Conservation (phyloP, 352 stramenopile species). For the Achlya hypogyna region DNA sequence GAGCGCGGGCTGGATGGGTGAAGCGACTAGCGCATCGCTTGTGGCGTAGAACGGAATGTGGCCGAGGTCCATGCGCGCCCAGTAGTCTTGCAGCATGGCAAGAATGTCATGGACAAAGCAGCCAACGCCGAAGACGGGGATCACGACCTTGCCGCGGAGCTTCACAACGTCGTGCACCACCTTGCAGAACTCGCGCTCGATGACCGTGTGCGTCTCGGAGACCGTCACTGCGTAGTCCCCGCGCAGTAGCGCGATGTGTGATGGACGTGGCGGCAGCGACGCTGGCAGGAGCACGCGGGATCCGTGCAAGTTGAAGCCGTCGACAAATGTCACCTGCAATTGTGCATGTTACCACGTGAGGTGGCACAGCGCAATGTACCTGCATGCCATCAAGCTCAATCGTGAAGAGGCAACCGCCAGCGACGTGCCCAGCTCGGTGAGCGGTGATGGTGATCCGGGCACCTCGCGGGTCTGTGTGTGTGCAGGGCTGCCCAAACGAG, state of each 20-base stretch:
- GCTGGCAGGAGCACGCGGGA: conserved; percentile 57
- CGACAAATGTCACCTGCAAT: conserved; percentile 26
- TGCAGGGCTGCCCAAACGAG: background rate
- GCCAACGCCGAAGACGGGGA: conserved; percentile 62
- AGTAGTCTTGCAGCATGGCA: conserved; percentile 63
- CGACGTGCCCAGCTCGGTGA: conserved; percentile 72
- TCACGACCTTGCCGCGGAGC: conserved; percentile 74
- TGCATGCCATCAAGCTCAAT: conserved; percentile 65
- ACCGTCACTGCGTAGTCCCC: conserved; percentile 75
- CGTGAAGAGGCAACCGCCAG: conserved; percentile 63
- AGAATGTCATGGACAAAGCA: conserved; percentile 71
- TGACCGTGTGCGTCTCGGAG: conserved; percentile 67
- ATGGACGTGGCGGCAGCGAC: conserved; percentile 55
- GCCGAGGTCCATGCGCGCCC: conserved; percentile 39
- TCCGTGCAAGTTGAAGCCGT: conserved; percentile 70
- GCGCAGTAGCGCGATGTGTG: conserved; percentile 47
- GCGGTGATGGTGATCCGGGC: conserved; percentile 57
- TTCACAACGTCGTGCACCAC: conserved; percentile 66
- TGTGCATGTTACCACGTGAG: background rate
- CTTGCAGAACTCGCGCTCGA: conserved; percentile 75
- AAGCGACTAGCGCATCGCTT: conserved; percentile 47
- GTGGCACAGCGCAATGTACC: conserved; percentile 17
- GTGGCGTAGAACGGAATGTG: conserved; percentile 59
- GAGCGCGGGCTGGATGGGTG: conserved; percentile 28
- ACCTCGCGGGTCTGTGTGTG: background rate